phyloP scores from a whole-genome alignment of 2,329 filamentous ascomycete species.

The Corynespora cassiicola region DNA sequence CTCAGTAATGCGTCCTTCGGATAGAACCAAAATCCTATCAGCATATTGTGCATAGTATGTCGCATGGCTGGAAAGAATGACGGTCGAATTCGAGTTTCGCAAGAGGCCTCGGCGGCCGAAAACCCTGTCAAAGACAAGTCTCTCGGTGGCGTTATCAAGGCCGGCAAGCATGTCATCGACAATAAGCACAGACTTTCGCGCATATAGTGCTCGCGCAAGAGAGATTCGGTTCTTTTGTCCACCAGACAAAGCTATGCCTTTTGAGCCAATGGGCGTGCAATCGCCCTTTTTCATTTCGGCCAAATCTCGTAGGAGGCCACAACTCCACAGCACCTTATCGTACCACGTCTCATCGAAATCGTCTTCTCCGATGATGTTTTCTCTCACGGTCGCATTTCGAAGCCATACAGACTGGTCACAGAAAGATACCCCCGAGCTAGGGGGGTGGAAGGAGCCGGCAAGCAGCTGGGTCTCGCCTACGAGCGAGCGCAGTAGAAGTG shows the following conservation, averaged over 20 bases:
- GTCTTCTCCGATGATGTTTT: constrained; percentile 33
- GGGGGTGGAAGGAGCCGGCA: constrained; percentile 15
- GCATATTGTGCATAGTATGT: constrained; percentile 14
- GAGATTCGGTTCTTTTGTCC: constrained; percentile 55
- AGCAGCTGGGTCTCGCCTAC: constrained; percentile 18
- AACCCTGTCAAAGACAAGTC: constrained; percentile 51
- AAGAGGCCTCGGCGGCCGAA: constrained; percentile 51
- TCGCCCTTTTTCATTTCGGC: constrained; percentile 21
- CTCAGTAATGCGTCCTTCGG: constrained; percentile 12
- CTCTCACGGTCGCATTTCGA: constrained; percentile 27
- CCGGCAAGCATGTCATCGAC: constrained; percentile 57
- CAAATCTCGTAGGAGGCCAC: constrained; percentile 18
- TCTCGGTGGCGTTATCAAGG: constrained; percentile 53
- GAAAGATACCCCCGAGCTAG: constrained; percentile 21
- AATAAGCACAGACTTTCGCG: constrained; percentile 50
- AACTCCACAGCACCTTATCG: constrained; percentile 21
- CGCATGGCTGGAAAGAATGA: constrained; percentile 20
- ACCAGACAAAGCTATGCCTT: constrained; percentile 55
- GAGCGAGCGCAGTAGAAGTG: constrained; percentile 42
- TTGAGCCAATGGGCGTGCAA: constrained; percentile 53
- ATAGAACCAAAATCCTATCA: constrained; percentile 13
- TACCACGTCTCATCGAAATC: constrained; percentile 29
- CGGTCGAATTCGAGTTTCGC: constrained; percentile 29
- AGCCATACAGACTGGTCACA: constrained; percentile 38
- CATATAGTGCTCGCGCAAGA: constrained; percentile 56